phyloP scores from a whole-genome alignment of 768 basidiomycete genomes.

The Obba rivulosa region DNA sequence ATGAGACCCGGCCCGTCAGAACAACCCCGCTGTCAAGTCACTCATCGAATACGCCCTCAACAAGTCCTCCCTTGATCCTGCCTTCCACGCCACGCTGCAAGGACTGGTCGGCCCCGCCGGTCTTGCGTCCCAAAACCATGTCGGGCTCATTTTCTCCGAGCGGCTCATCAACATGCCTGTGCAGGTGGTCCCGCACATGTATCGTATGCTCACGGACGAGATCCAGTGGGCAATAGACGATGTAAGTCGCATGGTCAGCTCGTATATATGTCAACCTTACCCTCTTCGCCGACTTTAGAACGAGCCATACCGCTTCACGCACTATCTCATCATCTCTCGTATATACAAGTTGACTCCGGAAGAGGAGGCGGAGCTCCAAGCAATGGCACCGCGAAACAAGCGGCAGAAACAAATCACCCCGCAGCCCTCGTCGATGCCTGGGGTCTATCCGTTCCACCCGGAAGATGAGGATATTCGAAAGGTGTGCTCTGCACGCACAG shows the following conservation, averaged over 20 bases:
- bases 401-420: constrained; percentile 35
- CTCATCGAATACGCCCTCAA: constrained; percentile 65
- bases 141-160: constrained; percentile 85
- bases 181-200: constrained; percentile 89
- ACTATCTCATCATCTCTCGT: constrained; percentile 72
- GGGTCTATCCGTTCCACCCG: constrained; percentile 74
- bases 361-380: constrained; percentile 55
- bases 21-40: constrained; percentile 64
- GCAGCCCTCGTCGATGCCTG: constrained; percentile 29
- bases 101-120: constrained; percentile 37
- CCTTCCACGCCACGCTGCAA: constrained; percentile 50
- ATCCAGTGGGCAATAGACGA: constrained; percentile 66
- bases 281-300: constrained; percentile 27
- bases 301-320: constrained; percentile 65
- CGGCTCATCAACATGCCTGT: constrained; percentile 94
- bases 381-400: constrained; percentile 30
- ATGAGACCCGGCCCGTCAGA: constrained; percentile 35
- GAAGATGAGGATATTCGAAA: constrained; percentile 75
- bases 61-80: constrained; percentile 44
- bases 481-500: constrained; percentile 33
- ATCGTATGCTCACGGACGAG: constrained; percentile 82
- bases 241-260: constrained; percentile 34
- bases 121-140: constrained; percentile 40
- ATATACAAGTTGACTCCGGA: constrained; percentile 69
- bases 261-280: not conserved